phyloP scores from a whole-genome alignment of 352 stramenopile species.

The Peronospora tabacina region DNA sequence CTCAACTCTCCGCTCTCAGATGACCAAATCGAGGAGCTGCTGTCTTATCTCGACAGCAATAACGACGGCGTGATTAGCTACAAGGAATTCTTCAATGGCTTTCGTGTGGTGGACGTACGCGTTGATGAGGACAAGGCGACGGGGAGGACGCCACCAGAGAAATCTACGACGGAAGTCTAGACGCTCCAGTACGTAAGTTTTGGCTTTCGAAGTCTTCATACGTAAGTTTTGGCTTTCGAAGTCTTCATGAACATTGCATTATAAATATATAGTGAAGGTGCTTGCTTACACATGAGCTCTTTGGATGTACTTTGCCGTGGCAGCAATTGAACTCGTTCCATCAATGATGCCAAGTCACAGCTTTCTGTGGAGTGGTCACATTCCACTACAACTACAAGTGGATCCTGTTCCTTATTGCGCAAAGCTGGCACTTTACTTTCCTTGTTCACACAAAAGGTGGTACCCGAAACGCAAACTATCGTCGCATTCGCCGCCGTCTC shows the following conservation, averaged over 20 bases:
- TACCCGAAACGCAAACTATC: slow-evolving; percentile 40
- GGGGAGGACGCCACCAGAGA: slow-evolving; percentile 6
- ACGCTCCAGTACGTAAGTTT: slow-evolving; percentile 6
- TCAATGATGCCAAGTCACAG: slow-evolving; percentile 14
- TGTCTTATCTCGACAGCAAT: slow-evolving; percentile 85
- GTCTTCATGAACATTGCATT: background rate
- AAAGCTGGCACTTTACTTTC: slow-evolving; percentile 36
- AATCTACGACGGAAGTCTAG: slow-evolving; percentile 4
- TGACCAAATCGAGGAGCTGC: slow-evolving; percentile 87
- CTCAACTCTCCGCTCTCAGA: slow-evolving; percentile 87
- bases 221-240: slow-evolving; percentile 4
- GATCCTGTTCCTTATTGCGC: slow-evolving; percentile 12
- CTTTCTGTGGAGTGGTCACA: slow-evolving; percentile 16
- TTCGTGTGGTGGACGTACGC: slow-evolving; percentile 79
- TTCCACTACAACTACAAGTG: no score
- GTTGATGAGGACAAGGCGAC: slow-evolving; percentile 34
- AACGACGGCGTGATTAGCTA: slow-evolving; percentile 89
- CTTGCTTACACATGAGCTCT: slow-evolving; percentile 11
- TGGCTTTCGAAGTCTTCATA: background rate
- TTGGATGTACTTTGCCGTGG: slow-evolving; percentile 18
- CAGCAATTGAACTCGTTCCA: slow-evolving; percentile 5
- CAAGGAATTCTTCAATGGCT: slow-evolving; percentile 91
- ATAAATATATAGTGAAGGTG: slow-evolving; percentile 17
- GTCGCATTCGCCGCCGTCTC: slow-evolving; percentile 11
- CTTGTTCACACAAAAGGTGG: slow-evolving; percentile 42